Conservation (phyloP, 106 monocot species). For the Posidonia australis region DNA sequence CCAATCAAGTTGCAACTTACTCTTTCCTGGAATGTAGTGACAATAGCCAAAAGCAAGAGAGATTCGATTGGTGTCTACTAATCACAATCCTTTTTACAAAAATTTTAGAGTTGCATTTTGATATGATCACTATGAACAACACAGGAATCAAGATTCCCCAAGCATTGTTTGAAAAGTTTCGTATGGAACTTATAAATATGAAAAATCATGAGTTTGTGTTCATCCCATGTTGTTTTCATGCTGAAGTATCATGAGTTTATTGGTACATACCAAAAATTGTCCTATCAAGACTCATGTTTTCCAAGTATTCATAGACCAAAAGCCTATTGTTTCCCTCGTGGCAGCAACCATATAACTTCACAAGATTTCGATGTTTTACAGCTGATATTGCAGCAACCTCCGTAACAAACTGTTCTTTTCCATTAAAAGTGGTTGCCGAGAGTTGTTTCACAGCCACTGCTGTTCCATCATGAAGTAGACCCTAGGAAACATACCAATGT, state of each 20-base stretch:
- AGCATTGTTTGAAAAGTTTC: no score
- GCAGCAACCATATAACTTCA: slow-evolving; percentile 7
- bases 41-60: no score
- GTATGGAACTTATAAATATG: no score
- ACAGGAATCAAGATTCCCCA: no score
- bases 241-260: no score
- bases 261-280: not conserved
- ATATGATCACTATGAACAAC: no score
- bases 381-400: not conserved
- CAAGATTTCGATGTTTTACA: slow-evolving; percentile 8
- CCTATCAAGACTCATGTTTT: slow-evolving; percentile 1
- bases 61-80: no score
- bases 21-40: no score
- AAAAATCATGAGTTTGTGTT: no score
- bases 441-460: not conserved
- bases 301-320: slow-evolving; percentile 7
- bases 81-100: no score
- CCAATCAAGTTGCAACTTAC: not conserved
- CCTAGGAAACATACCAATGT: not conserved
- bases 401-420: not conserved
- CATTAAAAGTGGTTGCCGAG: not conserved
- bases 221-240: no score
- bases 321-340: not conserved
- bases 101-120: no score
- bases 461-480: not conserved